A percentile compares a stretch with the other conserved stretches of the same genome.
phyloP scores from a whole-genome alignment of 2,329 filamentous ascomycete species.

The Chrysoporthe cubensis region DNA sequence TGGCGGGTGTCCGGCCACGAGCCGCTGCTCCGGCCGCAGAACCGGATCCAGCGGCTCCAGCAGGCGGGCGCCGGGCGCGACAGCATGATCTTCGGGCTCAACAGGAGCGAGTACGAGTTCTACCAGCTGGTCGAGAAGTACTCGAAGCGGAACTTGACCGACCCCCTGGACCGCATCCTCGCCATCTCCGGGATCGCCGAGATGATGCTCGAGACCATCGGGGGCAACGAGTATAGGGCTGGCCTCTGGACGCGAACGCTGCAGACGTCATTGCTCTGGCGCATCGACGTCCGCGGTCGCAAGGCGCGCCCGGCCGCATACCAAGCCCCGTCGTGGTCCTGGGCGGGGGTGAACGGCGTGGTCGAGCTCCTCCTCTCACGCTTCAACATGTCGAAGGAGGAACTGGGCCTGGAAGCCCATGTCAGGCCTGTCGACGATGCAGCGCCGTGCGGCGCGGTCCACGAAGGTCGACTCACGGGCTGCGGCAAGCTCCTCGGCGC shows the following conservation, averaged over 20 bases:
- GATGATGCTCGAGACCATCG: background rate
- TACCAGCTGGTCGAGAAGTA: constrained; percentile 7
- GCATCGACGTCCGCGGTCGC: background rate
- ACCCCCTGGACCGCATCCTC: background rate
- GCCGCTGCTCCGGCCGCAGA: background rate
- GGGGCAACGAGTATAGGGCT: background rate
- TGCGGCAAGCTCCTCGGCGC: background rate
- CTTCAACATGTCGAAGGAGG: background rate
- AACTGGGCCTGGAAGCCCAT: background rate
- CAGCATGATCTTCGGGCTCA: background rate
- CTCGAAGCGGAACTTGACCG: background rate
- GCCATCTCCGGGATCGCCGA: constrained; percentile 8
- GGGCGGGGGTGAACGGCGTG: constrained; percentile 2
- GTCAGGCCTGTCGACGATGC: background rate
- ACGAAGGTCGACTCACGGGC: background rate
- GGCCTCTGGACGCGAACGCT: background rate
- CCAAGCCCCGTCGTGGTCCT: background rate
- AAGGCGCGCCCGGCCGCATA: background rate
- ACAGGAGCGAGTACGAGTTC: background rate
- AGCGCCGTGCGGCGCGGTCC: background rate
- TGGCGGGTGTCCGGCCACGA: background rate
- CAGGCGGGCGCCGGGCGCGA: background rate
- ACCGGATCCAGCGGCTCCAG: background rate
- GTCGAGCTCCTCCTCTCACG: background rate
- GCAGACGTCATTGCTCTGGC: background rate